Evolutionary conservation across 2,329 filamentous ascomycete genomes (phyloP).

Genomic region (Verticillium alfalfae): DNA sequence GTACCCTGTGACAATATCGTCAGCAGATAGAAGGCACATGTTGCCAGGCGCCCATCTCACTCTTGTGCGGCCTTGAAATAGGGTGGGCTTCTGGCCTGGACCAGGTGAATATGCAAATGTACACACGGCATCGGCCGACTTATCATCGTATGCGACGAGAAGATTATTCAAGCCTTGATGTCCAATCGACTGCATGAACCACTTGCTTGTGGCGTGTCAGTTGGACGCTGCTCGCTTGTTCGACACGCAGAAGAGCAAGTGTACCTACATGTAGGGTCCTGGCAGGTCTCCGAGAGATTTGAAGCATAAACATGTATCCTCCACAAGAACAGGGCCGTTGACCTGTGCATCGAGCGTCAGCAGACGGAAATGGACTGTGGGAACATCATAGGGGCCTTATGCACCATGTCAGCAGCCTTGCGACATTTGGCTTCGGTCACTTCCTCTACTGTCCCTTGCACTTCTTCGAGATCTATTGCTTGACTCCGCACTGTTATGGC

Average conservation of each 20-base stretch:
- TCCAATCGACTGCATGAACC: slow-evolving; percentile 81
- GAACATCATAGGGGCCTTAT: slow-evolving; percentile 11
- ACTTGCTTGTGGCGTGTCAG: slow-evolving; percentile 61
- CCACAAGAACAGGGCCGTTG: slow-evolving; percentile 82
- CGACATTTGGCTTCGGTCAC: slow-evolving; percentile 85
- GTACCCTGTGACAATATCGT: slow-evolving; percentile 44
- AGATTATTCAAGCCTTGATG: slow-evolving; percentile 85
- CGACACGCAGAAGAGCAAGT: neutral
- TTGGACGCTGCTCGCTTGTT: neutral
- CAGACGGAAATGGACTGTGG: neutral
- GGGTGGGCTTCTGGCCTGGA: slow-evolving; percentile 73
- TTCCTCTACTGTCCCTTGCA: slow-evolving; percentile 89
- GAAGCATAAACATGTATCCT: slow-evolving; percentile 94
- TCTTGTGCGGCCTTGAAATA: slow-evolving; percentile 88
- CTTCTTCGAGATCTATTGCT: slow-evolving; percentile 75
- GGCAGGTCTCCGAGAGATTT: slow-evolving; percentile 85
- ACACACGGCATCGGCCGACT: slow-evolving; percentile 87
- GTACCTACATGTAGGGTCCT: slow-evolving; percentile 81
- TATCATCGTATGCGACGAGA: slow-evolving; percentile 82
- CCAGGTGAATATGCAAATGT: slow-evolving; percentile 91
- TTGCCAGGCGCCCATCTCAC: slow-evolving; percentile 47
- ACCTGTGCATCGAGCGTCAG: slow-evolving; percentile 43
- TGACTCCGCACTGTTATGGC: slow-evolving; percentile 70
- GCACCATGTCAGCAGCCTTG: slow-evolving; percentile 71
- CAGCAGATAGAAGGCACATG: neutral